Percentiles rank a stretch among this genome's conserved stretches.
Evolutionary conservation across 2,329 filamentous ascomycete species (phyloP).

Genomic region (Fusarium illudens): DNA sequence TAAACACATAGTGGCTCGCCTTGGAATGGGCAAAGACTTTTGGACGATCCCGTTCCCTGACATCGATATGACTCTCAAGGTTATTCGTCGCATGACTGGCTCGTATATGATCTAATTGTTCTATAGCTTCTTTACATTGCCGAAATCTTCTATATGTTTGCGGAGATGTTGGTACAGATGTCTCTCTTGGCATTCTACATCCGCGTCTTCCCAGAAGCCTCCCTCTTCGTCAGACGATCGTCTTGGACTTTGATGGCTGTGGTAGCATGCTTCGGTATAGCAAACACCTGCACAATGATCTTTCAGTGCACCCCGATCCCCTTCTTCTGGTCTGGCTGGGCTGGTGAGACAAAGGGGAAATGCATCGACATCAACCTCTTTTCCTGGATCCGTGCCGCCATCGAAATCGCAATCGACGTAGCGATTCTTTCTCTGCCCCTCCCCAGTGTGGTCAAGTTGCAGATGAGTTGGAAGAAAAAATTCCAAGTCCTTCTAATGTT

Average conservation of each 20-base stretch:
- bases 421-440: conserved; percentile 7
- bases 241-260: conserved; percentile 6
- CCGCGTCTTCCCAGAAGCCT: conserved; percentile 9
- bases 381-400: conserved; percentile 16
- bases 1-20: not conserved
- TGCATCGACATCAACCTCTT: conserved; percentile 21
- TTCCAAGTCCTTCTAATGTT: conserved; percentile 11
- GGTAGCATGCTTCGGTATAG: conserved; percentile 10
- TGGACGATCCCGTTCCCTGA: conserved; percentile 11
- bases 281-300: conserved; percentile 14
- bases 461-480: conserved; percentile 19
- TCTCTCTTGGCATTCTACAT: conserved; percentile 15
- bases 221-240: not conserved
- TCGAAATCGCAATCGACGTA: conserved; percentile 16
- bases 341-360: not conserved
- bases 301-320: conserved; percentile 12
- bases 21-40: conserved; percentile 12
- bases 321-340: conserved; percentile 14
- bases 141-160: conserved; percentile 19
- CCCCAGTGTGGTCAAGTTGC: conserved; percentile 5
- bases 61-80: conserved; percentile 7
- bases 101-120: not conserved
- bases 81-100: not conserved
- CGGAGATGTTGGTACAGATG: conserved; percentile 15
- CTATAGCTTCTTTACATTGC: conserved; percentile 5